Conservation (phyloP, 2,329 filamentous ascomycete genomes). For the Phialemoniopsis sp. region DNA sequence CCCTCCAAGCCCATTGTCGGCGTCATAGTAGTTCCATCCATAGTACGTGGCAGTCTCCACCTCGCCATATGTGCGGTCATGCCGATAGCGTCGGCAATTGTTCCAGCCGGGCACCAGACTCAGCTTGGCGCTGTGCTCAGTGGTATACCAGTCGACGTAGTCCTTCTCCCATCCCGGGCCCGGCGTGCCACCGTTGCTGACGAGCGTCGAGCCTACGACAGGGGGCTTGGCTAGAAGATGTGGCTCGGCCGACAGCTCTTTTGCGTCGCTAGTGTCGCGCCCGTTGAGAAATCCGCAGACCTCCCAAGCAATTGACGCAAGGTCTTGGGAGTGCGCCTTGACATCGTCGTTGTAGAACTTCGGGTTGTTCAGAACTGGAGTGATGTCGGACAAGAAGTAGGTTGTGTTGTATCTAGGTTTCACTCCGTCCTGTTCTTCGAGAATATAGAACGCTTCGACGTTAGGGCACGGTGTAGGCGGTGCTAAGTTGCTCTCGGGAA, state of each 20-base stretch:
- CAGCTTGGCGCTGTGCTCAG: constrained; percentile 9
- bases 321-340: background rate
- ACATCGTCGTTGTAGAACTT: constrained; percentile 4
- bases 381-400: constrained; percentile 9
- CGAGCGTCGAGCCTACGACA: constrained; percentile 2
- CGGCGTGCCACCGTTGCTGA: constrained; percentile 9
- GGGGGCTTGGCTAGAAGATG: background rate
- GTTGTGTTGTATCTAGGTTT: background rate
- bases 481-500: too few relatives aligned
- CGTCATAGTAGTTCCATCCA: constrained; percentile 11
- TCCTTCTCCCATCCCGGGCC: constrained; percentile 7
- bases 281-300: constrained; percentile 9
- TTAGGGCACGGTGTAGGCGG: background rate
- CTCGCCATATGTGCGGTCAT: constrained; percentile 7
- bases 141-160: constrained; percentile 10
- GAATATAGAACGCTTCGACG: background rate
- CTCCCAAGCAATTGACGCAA: constrained; percentile 6
- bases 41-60: constrained; percentile 7
- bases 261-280: constrained; percentile 2
- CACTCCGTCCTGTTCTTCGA: background rate
- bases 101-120: constrained; percentile 10
- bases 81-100: constrained; percentile 5
- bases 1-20: constrained; percentile 9
- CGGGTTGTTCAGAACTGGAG: constrained; percentile 2
- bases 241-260: background rate